Evolutionary conservation across 1,284 basidiomycete genomes (phyloP), one percentile per base, ranked within the genome.

Genomic region (Microbotryum saponariae): DNA sequence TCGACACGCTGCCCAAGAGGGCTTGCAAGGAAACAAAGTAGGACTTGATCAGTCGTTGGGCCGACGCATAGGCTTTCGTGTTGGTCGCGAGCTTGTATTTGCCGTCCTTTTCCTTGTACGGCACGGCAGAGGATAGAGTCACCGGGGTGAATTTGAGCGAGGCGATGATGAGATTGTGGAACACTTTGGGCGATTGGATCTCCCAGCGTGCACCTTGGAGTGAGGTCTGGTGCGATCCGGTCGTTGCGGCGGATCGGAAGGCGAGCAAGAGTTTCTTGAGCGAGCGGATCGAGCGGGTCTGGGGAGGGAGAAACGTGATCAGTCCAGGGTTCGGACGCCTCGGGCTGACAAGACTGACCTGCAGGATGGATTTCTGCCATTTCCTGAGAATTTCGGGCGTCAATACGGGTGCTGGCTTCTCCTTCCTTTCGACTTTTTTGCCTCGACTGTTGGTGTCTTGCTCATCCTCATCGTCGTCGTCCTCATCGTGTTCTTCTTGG

Each of bases 301-400:
- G 72, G 2, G 60, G 27, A 31, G 20, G 25, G 6, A 18, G 3
- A 25, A 52, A 23, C 18, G 33, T 23, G 37, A 37, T 37, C 12
- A n/a, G 10, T 25, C 48, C 47, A 21, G 55, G 6, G 20, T 27
- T 27, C 27, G 54, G 21, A 14, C 27, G 8, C 14, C 20, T 63
- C 14, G n/a, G 23, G 33, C 31, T 31, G 31, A 18, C 25, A n/a
- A 33, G 6, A 72, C 79, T 64, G 63, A 89, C 91, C 79, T 93
- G 84, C 25, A 98, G 79, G 61, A 97, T 79, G n/a, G 84, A 84
- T 74, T 88, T 89, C 74, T 97, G 91, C 94, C 94, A 97, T 66
- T 81, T 80, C 59, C 81, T 81, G 42, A 98, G 74, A 71, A 87
- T 82, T 54, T 85, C 82, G 67, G 82, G 83, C 4, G 91, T 96